A percentile compares a stretch with the other conserved stretches of the same genome.
Conservation (phyloP, 768 basidiomycete species). For the Rhizopogon salebrosus region DNA sequence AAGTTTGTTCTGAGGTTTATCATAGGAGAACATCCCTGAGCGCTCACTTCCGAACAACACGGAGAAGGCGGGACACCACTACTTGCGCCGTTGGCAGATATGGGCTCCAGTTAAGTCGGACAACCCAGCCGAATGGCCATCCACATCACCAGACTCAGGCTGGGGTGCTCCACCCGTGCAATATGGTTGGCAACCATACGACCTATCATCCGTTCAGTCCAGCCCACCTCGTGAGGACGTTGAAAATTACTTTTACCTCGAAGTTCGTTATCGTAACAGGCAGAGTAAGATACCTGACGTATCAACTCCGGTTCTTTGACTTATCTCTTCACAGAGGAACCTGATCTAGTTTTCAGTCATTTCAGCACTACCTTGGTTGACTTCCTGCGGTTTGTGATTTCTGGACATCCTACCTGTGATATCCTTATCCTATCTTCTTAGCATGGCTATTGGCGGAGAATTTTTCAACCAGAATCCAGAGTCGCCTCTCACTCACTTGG, state of each 20-base stretch:
- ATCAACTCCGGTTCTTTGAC: background rate
- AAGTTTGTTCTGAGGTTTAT: background rate
- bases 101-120: background rate
- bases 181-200: constrained; percentile 13
- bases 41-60: background rate
- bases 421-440: background rate
- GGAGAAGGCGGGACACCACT: constrained; percentile 4
- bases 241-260: constrained; percentile 17
- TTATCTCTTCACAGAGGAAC: constrained; percentile 5
- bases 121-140: background rate
- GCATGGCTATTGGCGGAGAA: constrained; percentile 9
- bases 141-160: background rate
- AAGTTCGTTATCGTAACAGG: constrained; percentile 2
- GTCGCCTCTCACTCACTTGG: constrained; percentile 2
- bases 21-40: background rate
- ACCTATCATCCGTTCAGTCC: constrained; percentile 9
- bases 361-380: constrained; percentile 15
- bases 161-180: background rate
- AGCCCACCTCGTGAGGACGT: constrained; percentile 8
- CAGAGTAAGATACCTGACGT: background rate
- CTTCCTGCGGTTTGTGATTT: constrained; percentile 11
- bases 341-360: constrained; percentile 10
- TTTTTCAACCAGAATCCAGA: constrained; percentile 8
- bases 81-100: constrained; percentile 3
- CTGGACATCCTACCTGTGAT: background rate